A percentile compares a stretch with the other conserved stretches of the same genome.
Evolutionary conservation across 2,329 filamentous ascomycete species (phyloP).

Genomic region (Fusarium heterosporum): DNA sequence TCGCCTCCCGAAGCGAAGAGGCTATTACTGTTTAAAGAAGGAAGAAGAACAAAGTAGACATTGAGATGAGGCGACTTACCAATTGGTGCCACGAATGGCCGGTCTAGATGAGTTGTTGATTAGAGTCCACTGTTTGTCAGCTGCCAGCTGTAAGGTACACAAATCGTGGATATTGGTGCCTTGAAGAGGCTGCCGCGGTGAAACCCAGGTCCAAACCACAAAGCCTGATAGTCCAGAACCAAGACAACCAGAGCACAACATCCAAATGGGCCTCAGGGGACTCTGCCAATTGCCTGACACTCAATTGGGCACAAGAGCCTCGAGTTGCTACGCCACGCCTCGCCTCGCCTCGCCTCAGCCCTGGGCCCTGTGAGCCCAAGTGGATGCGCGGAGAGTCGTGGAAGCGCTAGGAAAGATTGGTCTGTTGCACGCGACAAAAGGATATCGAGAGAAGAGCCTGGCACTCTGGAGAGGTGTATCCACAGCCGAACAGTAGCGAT

Average conservation of each 20-base stretch:
- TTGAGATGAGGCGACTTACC: slow-evolving; percentile 10
- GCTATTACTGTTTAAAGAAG: slow-evolving; percentile 18
- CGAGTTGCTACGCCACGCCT: slow-evolving; percentile 32
- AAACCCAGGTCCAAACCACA: slow-evolving; percentile 29
- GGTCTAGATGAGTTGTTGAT: not conserved
- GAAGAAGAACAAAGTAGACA: slow-evolving; percentile 11
- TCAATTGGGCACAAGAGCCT: slow-evolving; percentile 16
- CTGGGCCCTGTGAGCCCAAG: slow-evolving; percentile 27
- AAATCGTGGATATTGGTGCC: slow-evolving; percentile 4
- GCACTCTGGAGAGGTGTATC: slow-evolving; percentile 23
- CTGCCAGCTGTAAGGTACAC: slow-evolving; percentile 23
- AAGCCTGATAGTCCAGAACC: slow-evolving; percentile 2
- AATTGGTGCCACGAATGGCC: not conserved
- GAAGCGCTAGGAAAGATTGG: slow-evolving; percentile 43
- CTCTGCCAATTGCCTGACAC: slow-evolving; percentile 18
- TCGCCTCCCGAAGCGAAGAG: slow-evolving; percentile 12
- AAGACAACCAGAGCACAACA: slow-evolving; percentile 1
- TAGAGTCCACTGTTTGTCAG: not conserved
- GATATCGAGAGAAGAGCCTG: slow-evolving; percentile 32
- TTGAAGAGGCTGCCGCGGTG: slow-evolving; percentile 23
- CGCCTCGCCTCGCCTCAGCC: slow-evolving; percentile 39
- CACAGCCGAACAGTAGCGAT: slow-evolving; percentile 22
- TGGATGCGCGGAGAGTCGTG: slow-evolving; percentile 42
- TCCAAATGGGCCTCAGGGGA: slow-evolving; percentile 10
- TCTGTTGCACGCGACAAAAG: slow-evolving; percentile 21